Evolutionary conservation across 176 grass and related monocot species (phyloP), one percentile per base, ranked within the genome.

Genomic region (Urochloa ruziziensis): DNA sequence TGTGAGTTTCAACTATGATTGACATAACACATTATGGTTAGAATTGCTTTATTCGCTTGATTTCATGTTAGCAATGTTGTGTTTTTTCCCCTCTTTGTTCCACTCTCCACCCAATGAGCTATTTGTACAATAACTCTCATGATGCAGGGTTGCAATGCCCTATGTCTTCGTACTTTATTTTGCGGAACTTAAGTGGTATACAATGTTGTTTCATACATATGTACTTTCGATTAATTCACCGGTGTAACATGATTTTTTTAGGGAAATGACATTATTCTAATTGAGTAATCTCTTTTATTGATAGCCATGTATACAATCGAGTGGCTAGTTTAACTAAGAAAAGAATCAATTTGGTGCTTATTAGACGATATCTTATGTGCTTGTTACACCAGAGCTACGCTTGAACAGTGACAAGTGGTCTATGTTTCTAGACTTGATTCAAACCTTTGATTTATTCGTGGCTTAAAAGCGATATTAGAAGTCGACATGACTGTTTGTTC

Each of bases 221-320:
- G n/a, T n/a, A n/a, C n/a, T n/a, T n/a, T n/a, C n/a, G n/a, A n/a
- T n/a, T 39, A 47, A 47, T 47, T 47, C 44, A 47, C 14, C 13
- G 49, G 18, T 16, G 5, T 34, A 0, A 35, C 30, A 35, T 35
- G 7, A 33, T 19, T 37, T 36, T 37, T 66, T 4, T 37, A 2
- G 2, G 5, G 1, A 28, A 24, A 11, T 27, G 6, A 10, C 2
- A 37, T 5, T 14, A 57, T 2, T 14, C 7, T 21, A 56, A 35
- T n/a, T 35, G 5, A 36, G 1, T 18, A 0, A 4, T 1, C 3
- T 1, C 42, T 3, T 49, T n/a, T n/a, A n/a, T 19, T 35, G 2
- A 24, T 11, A 53, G 24, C 17, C 15, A 58, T 51, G 7, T 21
- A 21, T n/a, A 21, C 9, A 23, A 63, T 62, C 5, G 1, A 5